Base-by-base conservation (phyloP, 257 asterid species). In the Salvia splendens region DNA sequence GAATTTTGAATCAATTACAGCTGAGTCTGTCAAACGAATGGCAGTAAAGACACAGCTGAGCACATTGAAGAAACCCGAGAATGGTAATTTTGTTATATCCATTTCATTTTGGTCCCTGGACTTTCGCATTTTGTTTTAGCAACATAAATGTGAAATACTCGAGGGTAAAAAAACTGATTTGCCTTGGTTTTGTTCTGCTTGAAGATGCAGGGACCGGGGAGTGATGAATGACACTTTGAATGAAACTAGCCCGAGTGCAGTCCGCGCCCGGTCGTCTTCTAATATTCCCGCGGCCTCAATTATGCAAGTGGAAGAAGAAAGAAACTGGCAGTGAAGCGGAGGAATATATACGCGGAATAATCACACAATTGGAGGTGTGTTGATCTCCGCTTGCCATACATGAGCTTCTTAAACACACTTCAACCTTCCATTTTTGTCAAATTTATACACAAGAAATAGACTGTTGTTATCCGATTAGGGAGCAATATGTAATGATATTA, bases 21-120 rank as follows among this genome's bases (percentile, higher is more conserved):
- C 92, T 9, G 83, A 69, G 71, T 52, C 85, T 8, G 78, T 51
- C 35, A 87, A 86, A 61, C 78, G 64, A 76, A 73, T 54, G 78
- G 69, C 80, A 11, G 68, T 61, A 36, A 81, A 75, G 75, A 70
- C 80, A 30, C 93, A 82, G 69, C 79, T 70, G 62, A 77, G 42
- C 75, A 20, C 83, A 49, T 41, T 5, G 40, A 51, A 67, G 28
- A 71, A 72, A 7, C 76, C 28, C 33, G 78, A 30, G 6, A 77
- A 80, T 69, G 87, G 97, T 86, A 82, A 80, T 74, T 69, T 64
- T 9, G 11, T 61, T 62, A n/a, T 35, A 59, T 69, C 24, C 64
- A 42, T 46, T 6, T 45, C 62, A 8, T 6, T 54, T 33, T 8
- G 36, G 38, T 6, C 20, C 30, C 7, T 12, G 20, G 20, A 17